phyloP scores from a whole-genome alignment of 2,329 filamentous ascomycete genomes.

The Trichoderma arundinaceum region DNA sequence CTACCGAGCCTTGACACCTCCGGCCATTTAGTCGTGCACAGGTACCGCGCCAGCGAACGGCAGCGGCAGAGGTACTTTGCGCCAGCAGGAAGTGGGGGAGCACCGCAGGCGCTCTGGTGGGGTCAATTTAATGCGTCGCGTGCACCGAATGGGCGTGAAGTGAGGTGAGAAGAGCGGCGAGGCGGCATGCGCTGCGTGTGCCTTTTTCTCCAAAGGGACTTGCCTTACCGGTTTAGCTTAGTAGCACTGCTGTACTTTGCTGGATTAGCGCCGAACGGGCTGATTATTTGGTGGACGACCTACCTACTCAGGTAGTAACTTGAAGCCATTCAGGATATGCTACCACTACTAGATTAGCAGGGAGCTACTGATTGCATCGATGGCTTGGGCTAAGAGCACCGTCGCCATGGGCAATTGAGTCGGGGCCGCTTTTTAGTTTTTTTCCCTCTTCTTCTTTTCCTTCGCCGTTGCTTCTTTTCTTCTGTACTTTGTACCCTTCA shows the following conservation, averaged over 20 bases:
- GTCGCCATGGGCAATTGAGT: not conserved
- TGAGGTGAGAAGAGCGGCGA: not conserved
- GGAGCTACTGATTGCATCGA: too few species aligned
- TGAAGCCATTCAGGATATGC: not conserved
- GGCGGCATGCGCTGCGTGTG: too few species aligned
- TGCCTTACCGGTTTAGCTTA: not conserved
- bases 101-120: constrained; percentile 10
- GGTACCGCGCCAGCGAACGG: not conserved
- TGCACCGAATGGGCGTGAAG: constrained; percentile 24
- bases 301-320: too few species aligned
- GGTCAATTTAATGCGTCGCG: constrained; percentile 28
- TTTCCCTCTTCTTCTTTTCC: not conserved
- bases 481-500: not conserved
- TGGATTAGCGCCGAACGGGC: not conserved
- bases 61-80: constrained; percentile 1
- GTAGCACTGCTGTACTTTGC: not conserved
- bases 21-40: not conserved
- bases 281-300: too few species aligned
- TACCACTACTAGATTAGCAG: not conserved
- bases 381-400: too few species aligned
- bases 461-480: too few species aligned
- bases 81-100: constrained; percentile 7
- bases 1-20: constrained; percentile 23
- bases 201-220: not conserved
- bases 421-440: not conserved